A percentile compares a stretch with the other conserved stretches of the same genome.
Conservation (phyloP, 164 flowering plant species). For the Liriodendron chinense region DNA sequence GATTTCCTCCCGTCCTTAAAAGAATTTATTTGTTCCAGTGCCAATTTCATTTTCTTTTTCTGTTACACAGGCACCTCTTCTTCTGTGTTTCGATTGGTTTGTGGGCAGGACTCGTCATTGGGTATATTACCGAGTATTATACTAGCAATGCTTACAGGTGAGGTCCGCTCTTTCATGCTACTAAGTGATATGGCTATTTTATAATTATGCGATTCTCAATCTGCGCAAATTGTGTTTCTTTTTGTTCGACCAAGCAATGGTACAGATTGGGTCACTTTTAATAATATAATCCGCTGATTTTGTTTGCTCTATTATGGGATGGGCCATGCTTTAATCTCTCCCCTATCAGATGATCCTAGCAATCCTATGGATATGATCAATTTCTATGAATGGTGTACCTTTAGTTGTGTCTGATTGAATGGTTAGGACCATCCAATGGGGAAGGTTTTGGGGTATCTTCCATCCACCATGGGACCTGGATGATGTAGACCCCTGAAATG, state of each 20-base stretch:
- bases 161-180: neutral
- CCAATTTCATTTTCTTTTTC: neutral
- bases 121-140: slow-evolving; percentile 16
- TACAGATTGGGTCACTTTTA: too few species aligned
- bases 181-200: too few species aligned
- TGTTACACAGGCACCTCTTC: slow-evolving; percentile 16
- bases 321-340: neutral
- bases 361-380: too few species aligned
- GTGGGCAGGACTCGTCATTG: slow-evolving; percentile 21
- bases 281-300: too few species aligned
- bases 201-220: too few species aligned
- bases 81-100: slow-evolving; percentile 23
- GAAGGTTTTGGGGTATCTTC: neutral
- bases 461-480: neutral
- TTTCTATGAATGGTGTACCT: neutral
- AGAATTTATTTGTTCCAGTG: neutral
- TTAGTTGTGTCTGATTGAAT: neutral
- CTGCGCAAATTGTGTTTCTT: too few species aligned
- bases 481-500: neutral
- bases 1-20: too few species aligned
- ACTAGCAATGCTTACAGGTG: slow-evolving; percentile 24
- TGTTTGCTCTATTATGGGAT: neutral
- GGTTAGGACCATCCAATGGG: neutral
- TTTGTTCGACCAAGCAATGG: too few species aligned
- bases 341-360: neutral